Evolutionary conservation across 805 yeast genomes (phyloP).

Genomic region (Teunomyces stri): DNA sequence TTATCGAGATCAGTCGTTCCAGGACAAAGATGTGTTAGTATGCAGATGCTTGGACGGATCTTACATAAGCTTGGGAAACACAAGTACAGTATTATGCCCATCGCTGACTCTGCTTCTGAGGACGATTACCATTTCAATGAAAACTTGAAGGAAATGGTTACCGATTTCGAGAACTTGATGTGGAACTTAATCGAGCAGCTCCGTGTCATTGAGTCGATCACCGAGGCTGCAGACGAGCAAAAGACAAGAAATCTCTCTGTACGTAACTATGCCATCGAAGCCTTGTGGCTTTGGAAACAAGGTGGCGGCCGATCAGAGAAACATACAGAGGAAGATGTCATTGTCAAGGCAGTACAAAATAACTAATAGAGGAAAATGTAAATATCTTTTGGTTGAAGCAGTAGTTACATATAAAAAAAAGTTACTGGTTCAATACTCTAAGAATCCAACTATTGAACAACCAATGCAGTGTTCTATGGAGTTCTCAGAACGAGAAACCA

Average conservation of each 20-base stretch:
- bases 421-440: background rate
- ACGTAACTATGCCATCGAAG: conserved; percentile 80
- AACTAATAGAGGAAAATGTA: conserved; percentile 2
- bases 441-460: background rate
- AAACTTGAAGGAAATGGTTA: conserved; percentile 19
- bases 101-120: conserved; percentile 33
- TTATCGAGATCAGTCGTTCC: conserved; percentile 75
- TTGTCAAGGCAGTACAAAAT: conserved; percentile 19
- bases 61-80: conserved; percentile 74
- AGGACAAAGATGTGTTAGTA: conserved; percentile 83
- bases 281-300: conserved; percentile 83
- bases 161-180: conserved; percentile 50
- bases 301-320: conserved; percentile 42
- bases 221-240: conserved; percentile 65
- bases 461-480: background rate
- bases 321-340: conserved; percentile 25
- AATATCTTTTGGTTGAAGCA: conserved; percentile 3
- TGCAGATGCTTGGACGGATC: conserved; percentile 83
- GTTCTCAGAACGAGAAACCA: background rate
- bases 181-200: conserved; percentile 71
- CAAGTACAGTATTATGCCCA: conserved; percentile 52
- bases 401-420: background rate
- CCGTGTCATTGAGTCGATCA: conserved; percentile 61
- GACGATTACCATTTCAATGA: conserved; percentile 37
- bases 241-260: conserved; percentile 68